phyloP scores from a whole-genome alignment of 768 basidiomycete species.

The Tylopilus sp. region DNA sequence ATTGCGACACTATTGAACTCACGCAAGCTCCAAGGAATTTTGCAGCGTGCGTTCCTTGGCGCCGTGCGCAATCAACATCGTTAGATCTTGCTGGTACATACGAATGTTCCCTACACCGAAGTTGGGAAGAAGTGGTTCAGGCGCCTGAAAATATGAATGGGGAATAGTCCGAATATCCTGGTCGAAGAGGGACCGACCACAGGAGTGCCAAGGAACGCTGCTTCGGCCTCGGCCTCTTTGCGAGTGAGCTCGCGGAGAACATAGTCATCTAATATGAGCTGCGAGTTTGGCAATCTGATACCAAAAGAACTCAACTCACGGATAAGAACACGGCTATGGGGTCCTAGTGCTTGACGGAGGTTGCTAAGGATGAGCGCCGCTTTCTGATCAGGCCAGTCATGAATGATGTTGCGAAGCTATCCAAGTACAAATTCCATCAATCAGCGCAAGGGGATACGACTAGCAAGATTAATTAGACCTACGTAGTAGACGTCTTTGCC shows the following conservation, averaged over 20 bases:
- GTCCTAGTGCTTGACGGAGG: conserved; percentile 28
- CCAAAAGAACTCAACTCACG: conserved; percentile 17
- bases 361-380: conserved; percentile 26
- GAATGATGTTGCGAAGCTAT: conserved; percentile 25
- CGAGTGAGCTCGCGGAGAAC: conserved; percentile 17
- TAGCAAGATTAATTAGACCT: not conserved
- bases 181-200: conserved; percentile 12
- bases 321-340: conserved; percentile 30
- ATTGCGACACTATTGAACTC: not conserved
- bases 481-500: conserved; percentile 30
- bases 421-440: not conserved
- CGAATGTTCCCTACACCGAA: conserved; percentile 30
- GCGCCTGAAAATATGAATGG: conserved; percentile 22
- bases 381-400: conserved; percentile 34
- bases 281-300: not conserved
- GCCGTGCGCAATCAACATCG: conserved; percentile 31
- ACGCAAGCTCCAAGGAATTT: conserved; percentile 29
- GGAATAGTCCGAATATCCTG: not conserved
- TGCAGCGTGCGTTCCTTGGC: conserved; percentile 32
- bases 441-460: not conserved
- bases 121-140: conserved; percentile 32
- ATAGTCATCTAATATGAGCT: conserved; percentile 20
- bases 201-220: conserved; percentile 7
- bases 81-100: conserved; percentile 29
- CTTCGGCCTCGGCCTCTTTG: conserved; percentile 11